Evolutionary conservation across 2,329 filamentous ascomycete species (phyloP).

Genomic region (Trichoderma koningiopsis): DNA sequence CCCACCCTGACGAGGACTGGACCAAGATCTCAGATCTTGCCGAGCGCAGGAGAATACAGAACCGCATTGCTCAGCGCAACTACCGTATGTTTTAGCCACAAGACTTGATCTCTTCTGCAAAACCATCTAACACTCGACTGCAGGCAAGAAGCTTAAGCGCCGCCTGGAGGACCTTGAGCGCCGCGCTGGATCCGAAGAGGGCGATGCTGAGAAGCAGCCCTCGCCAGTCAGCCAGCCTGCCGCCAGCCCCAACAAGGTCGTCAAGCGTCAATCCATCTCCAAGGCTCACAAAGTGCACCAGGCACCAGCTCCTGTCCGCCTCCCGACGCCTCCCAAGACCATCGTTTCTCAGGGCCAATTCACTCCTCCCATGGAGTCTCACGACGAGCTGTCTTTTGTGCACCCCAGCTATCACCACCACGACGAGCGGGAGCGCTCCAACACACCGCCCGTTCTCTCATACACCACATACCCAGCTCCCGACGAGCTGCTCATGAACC

Average conservation of each 20-base stretch:
- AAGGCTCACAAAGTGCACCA: conserved; percentile 38
- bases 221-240: conserved; percentile 36
- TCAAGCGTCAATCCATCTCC: conserved; percentile 46
- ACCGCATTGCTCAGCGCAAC: conserved; percentile 95
- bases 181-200: conserved; percentile 64
- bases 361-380: conserved; percentile 61
- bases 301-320: conserved; percentile 24
- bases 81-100: conserved; percentile 68
- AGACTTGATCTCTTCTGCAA: not conserved
- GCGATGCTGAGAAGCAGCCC: conserved; percentile 44
- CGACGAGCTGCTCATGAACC: conserved; percentile 63
- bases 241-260: conserved; percentile 41
- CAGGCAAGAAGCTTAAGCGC: conserved; percentile 92
- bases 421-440: conserved; percentile 68
- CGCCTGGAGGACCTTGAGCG: conserved; percentile 83
- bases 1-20: conserved; percentile 97
- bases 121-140: conserved; percentile 29
- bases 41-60: conserved; percentile 91
- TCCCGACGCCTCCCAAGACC: conserved; percentile 40
- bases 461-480: conserved; percentile 69
- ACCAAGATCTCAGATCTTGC: conserved; percentile 98
- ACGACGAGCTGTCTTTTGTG: conserved; percentile 69
- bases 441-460: conserved; percentile 68
- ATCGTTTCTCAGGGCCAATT: conserved; percentile 56
- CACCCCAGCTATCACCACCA: conserved; percentile 32